Evolutionary conservation across 108 stramenopile species (phyloP).

Genomic region (Parmales sp.): DNA sequence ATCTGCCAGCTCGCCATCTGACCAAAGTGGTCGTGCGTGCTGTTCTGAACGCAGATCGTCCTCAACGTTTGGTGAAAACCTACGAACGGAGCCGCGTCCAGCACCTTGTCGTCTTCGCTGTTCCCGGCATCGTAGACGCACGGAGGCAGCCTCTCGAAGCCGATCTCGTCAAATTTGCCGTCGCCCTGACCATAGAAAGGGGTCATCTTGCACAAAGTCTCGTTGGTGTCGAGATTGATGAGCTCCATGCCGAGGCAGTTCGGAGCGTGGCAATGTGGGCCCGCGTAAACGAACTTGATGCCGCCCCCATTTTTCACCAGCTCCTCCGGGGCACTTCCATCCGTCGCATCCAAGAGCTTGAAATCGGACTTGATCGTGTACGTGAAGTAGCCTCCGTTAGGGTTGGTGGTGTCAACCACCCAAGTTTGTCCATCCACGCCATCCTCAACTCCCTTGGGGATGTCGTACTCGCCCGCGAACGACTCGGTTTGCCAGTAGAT

Average conservation of each 20-base stretch:
- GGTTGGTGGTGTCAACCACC: too few species aligned
- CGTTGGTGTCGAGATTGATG: slow-evolving; percentile 35
- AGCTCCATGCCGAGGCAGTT: slow-evolving; percentile 35
- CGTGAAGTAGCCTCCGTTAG: too few species aligned
- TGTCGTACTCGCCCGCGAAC: slow-evolving; percentile 31
- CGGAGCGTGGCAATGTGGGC: slow-evolving; percentile 36
- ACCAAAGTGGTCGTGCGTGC: slow-evolving; percentile 28
- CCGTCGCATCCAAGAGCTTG: too few species aligned
- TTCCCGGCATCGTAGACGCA: background rate
- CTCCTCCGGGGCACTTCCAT: too few species aligned
- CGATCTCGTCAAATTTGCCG: slow-evolving; percentile 12
- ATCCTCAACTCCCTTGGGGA: slow-evolving; percentile 17
- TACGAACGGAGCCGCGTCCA: slow-evolving; percentile 14
- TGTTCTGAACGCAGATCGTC: slow-evolving; percentile 34
- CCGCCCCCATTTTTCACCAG: slow-evolving; percentile 14
- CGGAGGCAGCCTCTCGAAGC: slow-evolving; percentile 20
- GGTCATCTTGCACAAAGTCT: slow-evolving; percentile 22
- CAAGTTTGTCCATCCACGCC: too few species aligned
- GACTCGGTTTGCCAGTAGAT: slow-evolving; percentile 25
- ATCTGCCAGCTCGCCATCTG: slow-evolving; percentile 42
- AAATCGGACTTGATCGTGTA: too few species aligned
- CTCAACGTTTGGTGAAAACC: slow-evolving; percentile 27
- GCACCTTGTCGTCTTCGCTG: slow-evolving; percentile 12
- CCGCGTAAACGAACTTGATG: slow-evolving; percentile 31
- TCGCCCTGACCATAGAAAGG: slow-evolving; percentile 14